These are phyloP conservation scores for Camelina neglecta DNA, from an alignment of 345 rosid genomes.

Conservation along the genomic window DNA sequence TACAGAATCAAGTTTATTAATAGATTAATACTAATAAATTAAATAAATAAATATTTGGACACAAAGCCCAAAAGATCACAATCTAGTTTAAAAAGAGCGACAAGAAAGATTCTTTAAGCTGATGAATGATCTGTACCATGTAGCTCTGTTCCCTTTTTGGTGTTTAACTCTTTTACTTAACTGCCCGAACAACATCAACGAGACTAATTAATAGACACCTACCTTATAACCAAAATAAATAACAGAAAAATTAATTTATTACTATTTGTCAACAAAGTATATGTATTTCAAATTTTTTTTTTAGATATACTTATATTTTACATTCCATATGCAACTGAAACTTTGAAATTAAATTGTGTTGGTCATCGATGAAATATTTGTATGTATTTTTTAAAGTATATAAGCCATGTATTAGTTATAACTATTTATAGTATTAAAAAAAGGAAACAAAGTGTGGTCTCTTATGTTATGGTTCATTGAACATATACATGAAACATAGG, in stretches of 20 bases:
- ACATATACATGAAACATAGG: constrained; percentile 45
- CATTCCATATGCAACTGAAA: constrained; percentile 11
- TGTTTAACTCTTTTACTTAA: constrained; percentile 38
- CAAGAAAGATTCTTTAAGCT: constrained; percentile 44
- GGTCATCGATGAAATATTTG: background rate
- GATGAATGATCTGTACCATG: constrained; percentile 49
- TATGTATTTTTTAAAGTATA: background rate
- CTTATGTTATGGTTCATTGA: constrained; percentile 45
- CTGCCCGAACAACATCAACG: constrained; percentile 31
- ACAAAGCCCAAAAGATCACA: constrained; percentile 49
- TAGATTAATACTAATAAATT: background rate
- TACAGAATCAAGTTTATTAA: constrained; percentile 31
- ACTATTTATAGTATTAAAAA: background rate
- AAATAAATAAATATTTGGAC: constrained; percentile 33
- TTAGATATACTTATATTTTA: background rate
- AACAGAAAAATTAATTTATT: background rate
- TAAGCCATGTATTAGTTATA: background rate
- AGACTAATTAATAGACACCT: background rate
- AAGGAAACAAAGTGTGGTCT: constrained; percentile 27
- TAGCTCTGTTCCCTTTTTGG: constrained; percentile 43
- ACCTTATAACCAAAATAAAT: background rate
- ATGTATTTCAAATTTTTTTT: constrained; percentile 9
- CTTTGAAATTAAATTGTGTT: background rate
- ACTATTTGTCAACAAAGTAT: background rate
- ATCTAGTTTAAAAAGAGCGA: constrained; percentile 47